Conservation (phyloP, 2,329 filamentous ascomycete species). For the Alternaria sp. region DNA sequence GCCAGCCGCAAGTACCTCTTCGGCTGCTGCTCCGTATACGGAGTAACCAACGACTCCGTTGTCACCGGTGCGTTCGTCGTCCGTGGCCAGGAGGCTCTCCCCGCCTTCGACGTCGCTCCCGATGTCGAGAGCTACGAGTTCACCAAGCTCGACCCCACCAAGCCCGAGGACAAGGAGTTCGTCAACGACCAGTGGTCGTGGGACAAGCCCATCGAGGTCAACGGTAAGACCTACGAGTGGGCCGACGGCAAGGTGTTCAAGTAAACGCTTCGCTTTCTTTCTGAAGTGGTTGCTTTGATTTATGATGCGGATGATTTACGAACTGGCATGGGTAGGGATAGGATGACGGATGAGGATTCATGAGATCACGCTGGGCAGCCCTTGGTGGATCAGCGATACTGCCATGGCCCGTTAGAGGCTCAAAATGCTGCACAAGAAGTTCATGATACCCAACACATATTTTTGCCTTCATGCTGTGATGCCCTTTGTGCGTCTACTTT, state of each 20-base stretch:
- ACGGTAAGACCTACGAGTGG: conserved; percentile 89
- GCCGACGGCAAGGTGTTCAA: conserved; percentile 99
- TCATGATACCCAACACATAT: conserved; percentile 31
- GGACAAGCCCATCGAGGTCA: conserved; percentile 81
- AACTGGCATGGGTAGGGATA: conserved; percentile 41
- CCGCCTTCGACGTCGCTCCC: conserved; percentile 95
- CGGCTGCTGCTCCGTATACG: conserved; percentile 88
- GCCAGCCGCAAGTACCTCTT: conserved; percentile 98
- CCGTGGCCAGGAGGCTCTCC: conserved; percentile 84
- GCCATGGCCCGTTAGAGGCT: conserved; percentile 35
- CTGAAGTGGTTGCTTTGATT: conserved; percentile 29
- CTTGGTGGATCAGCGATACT: conserved; percentile 38
- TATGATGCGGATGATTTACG: conserved; percentile 48
- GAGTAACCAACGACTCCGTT: conserved; percentile 85
- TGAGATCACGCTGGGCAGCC: conserved; percentile 34
- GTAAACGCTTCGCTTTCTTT: conserved; percentile 63
- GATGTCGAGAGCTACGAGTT: conserved; percentile 97
- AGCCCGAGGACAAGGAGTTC: conserved; percentile 83
- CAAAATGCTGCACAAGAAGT: conserved; percentile 38
- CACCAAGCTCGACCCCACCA: conserved; percentile 92
- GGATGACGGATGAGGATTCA: conserved; percentile 35
- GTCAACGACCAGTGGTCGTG: conserved; percentile 89
- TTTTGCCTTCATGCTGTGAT: conserved; percentile 5
- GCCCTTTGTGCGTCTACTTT: neutral
- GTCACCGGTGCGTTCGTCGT: conserved; percentile 94